phyloP scores from a whole-genome alignment of 345 rosid species.

The Erysimum cheiranthoides region DNA sequence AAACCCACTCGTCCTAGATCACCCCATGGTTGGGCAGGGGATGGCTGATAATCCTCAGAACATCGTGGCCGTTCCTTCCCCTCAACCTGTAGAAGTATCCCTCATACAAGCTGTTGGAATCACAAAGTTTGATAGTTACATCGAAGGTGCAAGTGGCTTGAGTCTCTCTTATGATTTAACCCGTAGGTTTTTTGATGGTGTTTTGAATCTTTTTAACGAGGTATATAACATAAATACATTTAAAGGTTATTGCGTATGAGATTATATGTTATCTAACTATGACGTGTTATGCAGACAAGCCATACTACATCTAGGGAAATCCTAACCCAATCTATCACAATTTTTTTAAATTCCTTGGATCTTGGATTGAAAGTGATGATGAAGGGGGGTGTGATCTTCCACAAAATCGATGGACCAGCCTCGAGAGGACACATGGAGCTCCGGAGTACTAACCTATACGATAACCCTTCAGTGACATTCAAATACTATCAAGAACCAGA shows the following conservation, averaged over 20 bases:
- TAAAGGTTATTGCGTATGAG: not conserved
- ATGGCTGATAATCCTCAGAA: constrained; percentile 77
- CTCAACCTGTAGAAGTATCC: constrained; percentile 55
- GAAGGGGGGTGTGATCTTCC: constrained; percentile 50
- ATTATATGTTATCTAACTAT: not conserved
- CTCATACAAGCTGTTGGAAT: constrained; percentile 63
- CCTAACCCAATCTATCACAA: constrained; percentile 18
- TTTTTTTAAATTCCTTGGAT: constrained; percentile 38
- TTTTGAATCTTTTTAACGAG: constrained; percentile 48
- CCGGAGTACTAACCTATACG: constrained; percentile 43
- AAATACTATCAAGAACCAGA: constrained; percentile 69
- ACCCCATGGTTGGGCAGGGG: constrained; percentile 69
- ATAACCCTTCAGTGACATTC: constrained; percentile 65
- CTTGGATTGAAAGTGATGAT: constrained; percentile 40
- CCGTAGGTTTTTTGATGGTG: constrained; percentile 31
- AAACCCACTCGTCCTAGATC: constrained; percentile 49
- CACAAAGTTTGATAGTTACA: constrained; percentile 51
- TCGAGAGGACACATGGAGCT: constrained; percentile 64
- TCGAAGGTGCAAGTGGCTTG: constrained; percentile 57
- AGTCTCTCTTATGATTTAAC: constrained; percentile 48
- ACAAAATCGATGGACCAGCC: constrained; percentile 54
- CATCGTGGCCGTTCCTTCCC: constrained; percentile 57
- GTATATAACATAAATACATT: constrained; percentile 27
- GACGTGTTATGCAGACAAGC: not conserved
- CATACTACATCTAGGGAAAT: not conserved